A percentile compares a stretch with the other conserved stretches of the same genome.
Conservation (phyloP, 768 basidiomycete species). For the Phanerodontia chrysosporium region DNA sequence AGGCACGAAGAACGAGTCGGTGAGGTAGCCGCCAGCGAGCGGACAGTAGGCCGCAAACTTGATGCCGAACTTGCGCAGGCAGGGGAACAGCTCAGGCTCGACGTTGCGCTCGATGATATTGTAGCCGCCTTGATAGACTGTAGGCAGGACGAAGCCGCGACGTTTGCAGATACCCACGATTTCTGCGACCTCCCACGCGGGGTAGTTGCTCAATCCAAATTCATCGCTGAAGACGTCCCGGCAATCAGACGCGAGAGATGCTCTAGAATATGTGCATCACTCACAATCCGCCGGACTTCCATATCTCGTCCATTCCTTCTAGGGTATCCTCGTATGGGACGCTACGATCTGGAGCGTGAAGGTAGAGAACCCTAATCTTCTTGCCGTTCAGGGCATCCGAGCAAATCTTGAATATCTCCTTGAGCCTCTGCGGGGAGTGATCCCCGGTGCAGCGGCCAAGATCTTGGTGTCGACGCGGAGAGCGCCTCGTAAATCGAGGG, state of each 20-base stretch:
- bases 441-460: slow-evolving; percentile 37
- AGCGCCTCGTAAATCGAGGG: background rate
- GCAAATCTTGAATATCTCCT: slow-evolving; percentile 44
- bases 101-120: slow-evolving; percentile 46
- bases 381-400: slow-evolving; percentile 40
- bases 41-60: slow-evolving; percentile 56
- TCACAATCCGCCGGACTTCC: slow-evolving; percentile 55
- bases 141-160: slow-evolving; percentile 51
- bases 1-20: slow-evolving; percentile 42
- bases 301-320: slow-evolving; percentile 33
- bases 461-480: slow-evolving; percentile 27
- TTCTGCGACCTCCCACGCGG: slow-evolving; percentile 60
- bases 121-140: slow-evolving; percentile 52
- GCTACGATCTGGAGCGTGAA: slow-evolving; percentile 56
- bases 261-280: slow-evolving; percentile 10
- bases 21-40: slow-evolving; percentile 55
- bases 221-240: slow-evolving; percentile 34
- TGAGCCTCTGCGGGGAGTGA: slow-evolving; percentile 36
- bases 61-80: slow-evolving; percentile 53
- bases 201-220: slow-evolving; percentile 59
- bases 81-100: slow-evolving; percentile 49
- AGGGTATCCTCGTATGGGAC: slow-evolving; percentile 55
- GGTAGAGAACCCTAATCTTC: slow-evolving; percentile 48
- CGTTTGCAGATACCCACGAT: slow-evolving; percentile 52
- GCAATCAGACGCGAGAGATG: background rate